phyloP scores from a whole-genome alignment of 208 protist species.

The Angomonas ambiguus region DNA sequence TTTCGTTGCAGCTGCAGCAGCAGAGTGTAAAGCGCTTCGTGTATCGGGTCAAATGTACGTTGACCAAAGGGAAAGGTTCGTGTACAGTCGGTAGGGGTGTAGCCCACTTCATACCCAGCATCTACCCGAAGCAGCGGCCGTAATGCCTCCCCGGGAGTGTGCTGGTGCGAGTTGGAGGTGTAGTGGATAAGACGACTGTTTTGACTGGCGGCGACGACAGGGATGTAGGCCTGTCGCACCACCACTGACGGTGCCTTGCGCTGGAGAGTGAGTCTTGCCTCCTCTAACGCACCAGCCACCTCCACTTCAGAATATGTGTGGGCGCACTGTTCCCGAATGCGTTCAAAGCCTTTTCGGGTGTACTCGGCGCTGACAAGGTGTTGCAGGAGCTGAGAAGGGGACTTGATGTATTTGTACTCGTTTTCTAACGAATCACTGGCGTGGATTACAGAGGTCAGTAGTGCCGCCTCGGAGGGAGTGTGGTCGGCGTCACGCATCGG shows the following conservation, averaged over 20 bases:
- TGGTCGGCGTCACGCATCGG: neutral
- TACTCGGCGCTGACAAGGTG: slow-evolving; percentile 38
- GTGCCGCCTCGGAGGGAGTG: neutral
- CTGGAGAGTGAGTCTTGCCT: slow-evolving; percentile 17
- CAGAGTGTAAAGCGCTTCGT: slow-evolving; percentile 25
- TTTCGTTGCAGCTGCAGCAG: slow-evolving; percentile 36
- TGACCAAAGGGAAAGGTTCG: slow-evolving; percentile 43
- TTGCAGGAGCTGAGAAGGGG: slow-evolving; percentile 29
- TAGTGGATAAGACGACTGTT: slow-evolving; percentile 49
- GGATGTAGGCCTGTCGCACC: slow-evolving; percentile 39
- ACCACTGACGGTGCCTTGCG: slow-evolving; percentile 24
- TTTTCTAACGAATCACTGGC: neutral
- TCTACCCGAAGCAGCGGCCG: slow-evolving; percentile 39
- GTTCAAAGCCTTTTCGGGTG: slow-evolving; percentile 34
- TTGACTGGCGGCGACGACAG: slow-evolving; percentile 43
- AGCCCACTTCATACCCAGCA: slow-evolving; percentile 38
- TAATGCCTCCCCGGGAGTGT: neutral
- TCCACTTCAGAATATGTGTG: neutral
- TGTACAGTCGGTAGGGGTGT: slow-evolving; percentile 61
- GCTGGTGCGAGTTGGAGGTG: slow-evolving; percentile 28
- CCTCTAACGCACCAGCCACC: neutral
- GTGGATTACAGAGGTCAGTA: neutral
- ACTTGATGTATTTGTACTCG: slow-evolving; percentile 28
- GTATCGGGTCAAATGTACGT: slow-evolving; percentile 5
- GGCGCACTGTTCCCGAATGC: slow-evolving; percentile 21